These are phyloP conservation scores for Tylopilus sp. DNA, from an alignment of 1,284 basidiomycete genomes.

Conservation along the genomic window DNA sequence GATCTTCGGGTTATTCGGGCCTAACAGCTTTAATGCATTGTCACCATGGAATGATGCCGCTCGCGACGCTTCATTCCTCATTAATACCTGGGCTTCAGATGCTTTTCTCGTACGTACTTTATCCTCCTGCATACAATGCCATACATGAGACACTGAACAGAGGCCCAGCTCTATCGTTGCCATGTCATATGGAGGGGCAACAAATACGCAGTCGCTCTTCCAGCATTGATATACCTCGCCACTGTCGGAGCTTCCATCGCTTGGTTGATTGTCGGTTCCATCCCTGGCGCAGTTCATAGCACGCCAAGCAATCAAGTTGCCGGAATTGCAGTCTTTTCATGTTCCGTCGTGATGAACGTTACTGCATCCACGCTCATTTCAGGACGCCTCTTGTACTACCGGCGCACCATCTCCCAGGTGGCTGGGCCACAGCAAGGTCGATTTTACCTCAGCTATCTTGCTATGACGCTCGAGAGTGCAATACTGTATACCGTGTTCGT, in stretches of 20 bases:
- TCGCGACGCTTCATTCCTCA: slow-evolving; percentile 19
- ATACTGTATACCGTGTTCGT: slow-evolving; percentile 29
- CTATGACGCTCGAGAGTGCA: slow-evolving; percentile 40
- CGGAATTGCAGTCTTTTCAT: slow-evolving; percentile 27
- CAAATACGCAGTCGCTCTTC: neutral
- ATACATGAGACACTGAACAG: neutral
- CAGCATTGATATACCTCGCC: slow-evolving; percentile 27
- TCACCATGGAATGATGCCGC: slow-evolving; percentile 30
- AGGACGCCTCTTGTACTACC: slow-evolving; percentile 26
- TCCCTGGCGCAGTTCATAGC: slow-evolving; percentile 22
- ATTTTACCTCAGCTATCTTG: slow-evolving; percentile 35
- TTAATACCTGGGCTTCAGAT: slow-evolving; percentile 38
- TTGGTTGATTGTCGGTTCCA: slow-evolving; percentile 22
- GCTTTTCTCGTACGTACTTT: slow-evolving; percentile 35
- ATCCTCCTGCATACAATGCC: too few species aligned
- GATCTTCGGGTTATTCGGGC: slow-evolving; percentile 20
- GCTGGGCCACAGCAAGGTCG: slow-evolving; percentile 20
- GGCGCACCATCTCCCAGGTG: slow-evolving; percentile 10
- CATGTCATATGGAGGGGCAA: slow-evolving; percentile 32
- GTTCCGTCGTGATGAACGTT: slow-evolving; percentile 25
- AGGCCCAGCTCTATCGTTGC: slow-evolving; percentile 39
- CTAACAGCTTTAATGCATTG: slow-evolving; percentile 11
- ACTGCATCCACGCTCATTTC: slow-evolving; percentile 25
- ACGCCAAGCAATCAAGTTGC: slow-evolving; percentile 22
- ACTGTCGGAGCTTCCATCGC: slow-evolving; percentile 27